Conservation (phyloP, 2,329 filamentous ascomycete genomes). For the Pseudovirgaria hyperparasitica region DNA sequence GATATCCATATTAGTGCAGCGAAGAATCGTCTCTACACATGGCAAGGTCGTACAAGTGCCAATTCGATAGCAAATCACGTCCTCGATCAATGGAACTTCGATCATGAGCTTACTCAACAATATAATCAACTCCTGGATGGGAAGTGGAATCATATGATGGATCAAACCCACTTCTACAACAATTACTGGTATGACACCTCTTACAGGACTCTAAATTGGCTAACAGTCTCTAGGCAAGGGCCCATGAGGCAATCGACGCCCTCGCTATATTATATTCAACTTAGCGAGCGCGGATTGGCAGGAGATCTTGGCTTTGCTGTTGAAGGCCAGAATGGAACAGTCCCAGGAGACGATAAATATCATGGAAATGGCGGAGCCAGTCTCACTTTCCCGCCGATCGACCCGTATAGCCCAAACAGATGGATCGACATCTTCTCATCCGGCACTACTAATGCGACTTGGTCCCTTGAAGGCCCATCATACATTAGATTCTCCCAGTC, state of each 20-base stretch:
- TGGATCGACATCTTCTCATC: conserved; percentile 25
- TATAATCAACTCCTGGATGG: conserved; percentile 23
- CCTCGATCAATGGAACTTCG: conserved; percentile 23
- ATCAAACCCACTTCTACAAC: conserved; percentile 28
- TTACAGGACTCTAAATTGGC: not conserved
- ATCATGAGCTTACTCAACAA: conserved; percentile 20
- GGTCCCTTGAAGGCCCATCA: conserved; percentile 24
- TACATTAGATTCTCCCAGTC: conserved; percentile 22
- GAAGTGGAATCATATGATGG: conserved; percentile 27
- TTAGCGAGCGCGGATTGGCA: conserved; percentile 42
- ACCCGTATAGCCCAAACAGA: conserved; percentile 20
- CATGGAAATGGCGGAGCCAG: conserved; percentile 35
- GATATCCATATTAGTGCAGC: conserved; percentile 30
- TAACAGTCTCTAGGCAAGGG: conserved; percentile 50
- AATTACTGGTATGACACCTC: conserved; percentile 27
- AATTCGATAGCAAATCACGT: conserved; percentile 23
- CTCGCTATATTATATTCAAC: conserved; percentile 47
- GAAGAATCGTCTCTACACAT: conserved; percentile 22
- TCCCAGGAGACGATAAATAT: conserved; percentile 54
- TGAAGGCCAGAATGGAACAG: conserved; percentile 52
- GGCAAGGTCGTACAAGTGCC: conserved; percentile 24
- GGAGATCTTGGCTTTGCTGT: conserved; percentile 52
- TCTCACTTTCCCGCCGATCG: conserved; percentile 17
- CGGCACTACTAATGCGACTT: conserved; percentile 18
- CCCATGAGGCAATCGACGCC: conserved; percentile 59